Evolutionary conservation across 192 early-diverging fungal genomes (phyloP).

Genomic region (Podila minutissima): DNA sequence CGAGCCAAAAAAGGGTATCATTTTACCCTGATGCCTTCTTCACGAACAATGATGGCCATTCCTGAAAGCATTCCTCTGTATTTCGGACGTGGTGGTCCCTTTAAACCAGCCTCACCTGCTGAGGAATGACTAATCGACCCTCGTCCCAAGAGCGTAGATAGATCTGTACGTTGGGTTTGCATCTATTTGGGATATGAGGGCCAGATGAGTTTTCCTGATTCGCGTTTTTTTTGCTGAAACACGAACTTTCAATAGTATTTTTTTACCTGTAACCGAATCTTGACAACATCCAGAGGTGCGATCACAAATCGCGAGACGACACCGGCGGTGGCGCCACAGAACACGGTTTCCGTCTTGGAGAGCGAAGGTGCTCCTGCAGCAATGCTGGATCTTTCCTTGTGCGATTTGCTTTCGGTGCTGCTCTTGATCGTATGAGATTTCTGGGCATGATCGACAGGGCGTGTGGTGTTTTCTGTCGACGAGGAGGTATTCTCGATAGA

Average conservation of each 20-base stretch:
- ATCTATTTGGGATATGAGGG: constrained; percentile 7
- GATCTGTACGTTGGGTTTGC: constrained; percentile 37
- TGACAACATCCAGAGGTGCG: constrained; percentile 94
- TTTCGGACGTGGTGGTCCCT: constrained; percentile 39
- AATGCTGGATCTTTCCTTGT: constrained; percentile 1
- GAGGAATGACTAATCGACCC: neutral
- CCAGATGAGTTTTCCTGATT: neutral
- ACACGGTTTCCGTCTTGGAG: constrained; percentile 27
- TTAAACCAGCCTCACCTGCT: neutral
- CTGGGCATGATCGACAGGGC: too few species aligned
- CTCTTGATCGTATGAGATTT: too few species aligned
- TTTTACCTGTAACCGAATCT: constrained; percentile 85
- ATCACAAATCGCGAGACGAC: constrained; percentile 80
- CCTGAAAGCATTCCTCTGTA: constrained; percentile 74
- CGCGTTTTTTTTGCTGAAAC: neutral
- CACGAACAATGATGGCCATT: constrained; percentile 71
- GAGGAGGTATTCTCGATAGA: too few species aligned
- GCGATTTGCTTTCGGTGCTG: too few species aligned
- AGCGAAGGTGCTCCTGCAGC: constrained; percentile 15
- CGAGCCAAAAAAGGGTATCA: neutral
- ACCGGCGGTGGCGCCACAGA: constrained; percentile 46
- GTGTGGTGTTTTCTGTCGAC: too few species aligned
- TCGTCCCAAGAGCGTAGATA: constrained; percentile 18
- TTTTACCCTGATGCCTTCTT: constrained; percentile 83
- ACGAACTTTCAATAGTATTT: neutral